phyloP scores from a whole-genome alignment of 441 rosid species.

The California macrophylla region DNA sequence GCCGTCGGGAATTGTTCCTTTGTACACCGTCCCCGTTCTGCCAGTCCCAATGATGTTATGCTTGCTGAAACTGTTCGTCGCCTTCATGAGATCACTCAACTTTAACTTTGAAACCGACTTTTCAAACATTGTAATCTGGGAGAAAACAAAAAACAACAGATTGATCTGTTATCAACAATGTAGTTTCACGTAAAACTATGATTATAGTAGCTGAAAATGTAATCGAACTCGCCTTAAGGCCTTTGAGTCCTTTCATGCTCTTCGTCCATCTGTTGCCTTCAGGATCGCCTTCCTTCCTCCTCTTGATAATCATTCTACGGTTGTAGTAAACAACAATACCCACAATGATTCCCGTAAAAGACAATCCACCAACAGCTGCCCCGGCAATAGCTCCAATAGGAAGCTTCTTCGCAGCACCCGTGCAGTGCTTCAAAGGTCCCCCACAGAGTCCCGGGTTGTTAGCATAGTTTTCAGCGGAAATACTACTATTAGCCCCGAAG shows the following conservation, averaged over 20 bases:
- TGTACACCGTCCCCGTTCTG: background rate
- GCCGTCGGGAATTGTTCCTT: background rate
- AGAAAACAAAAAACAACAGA: background rate
- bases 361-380: background rate
- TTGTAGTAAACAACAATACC: background rate
- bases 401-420: background rate
- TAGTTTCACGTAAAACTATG: background rate
- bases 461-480: background rate
- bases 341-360: background rate
- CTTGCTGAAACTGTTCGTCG: background rate
- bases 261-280: background rate
- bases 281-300: background rate
- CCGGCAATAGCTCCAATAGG: background rate
- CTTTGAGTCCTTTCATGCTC: constrained; percentile 3
- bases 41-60: background rate
- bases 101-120: background rate
- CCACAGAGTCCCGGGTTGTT: background rate
- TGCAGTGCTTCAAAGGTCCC: background rate
- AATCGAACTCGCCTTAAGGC: background rate
- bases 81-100: background rate
- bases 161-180: background rate
- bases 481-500: background rate
- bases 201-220: background rate
- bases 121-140: background rate
- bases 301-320: background rate